Percentiles rank a stretch among this genome's conserved stretches.
phyloP scores from a whole-genome alignment of 2,329 filamentous ascomycete genomes.

The Drechmeria coniospora region DNA sequence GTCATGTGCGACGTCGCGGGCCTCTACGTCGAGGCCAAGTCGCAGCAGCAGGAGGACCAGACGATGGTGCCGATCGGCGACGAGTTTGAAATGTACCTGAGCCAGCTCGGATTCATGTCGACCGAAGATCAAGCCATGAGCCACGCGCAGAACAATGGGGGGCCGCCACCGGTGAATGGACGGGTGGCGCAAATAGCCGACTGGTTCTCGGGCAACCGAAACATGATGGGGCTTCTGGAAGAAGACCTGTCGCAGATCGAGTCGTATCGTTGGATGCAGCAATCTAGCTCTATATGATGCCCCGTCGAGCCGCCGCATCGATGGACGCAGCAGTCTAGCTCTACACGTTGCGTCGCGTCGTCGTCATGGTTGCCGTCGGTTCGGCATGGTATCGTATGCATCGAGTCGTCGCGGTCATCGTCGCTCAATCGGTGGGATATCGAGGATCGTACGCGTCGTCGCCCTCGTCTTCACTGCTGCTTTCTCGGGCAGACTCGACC shows the following conservation, averaged over 20 bases:
- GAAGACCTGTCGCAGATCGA: constrained; percentile 38
- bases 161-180: constrained; percentile 10
- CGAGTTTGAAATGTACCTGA: constrained; percentile 50
- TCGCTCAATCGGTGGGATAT: constrained; percentile 36
- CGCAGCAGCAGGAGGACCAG: constrained; percentile 28
- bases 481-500: constrained; percentile 25
- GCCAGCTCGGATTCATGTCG: constrained; percentile 45
- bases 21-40: constrained; percentile 46
- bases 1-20: constrained; percentile 46
- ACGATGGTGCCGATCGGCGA: constrained; percentile 34
- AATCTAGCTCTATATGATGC: constrained; percentile 1
- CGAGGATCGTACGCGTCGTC: constrained; percentile 53
- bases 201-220: constrained; percentile 51
- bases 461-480: constrained; percentile 54
- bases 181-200: constrained; percentile 38
- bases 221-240: constrained; percentile 50
- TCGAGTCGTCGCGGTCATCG: too few species aligned
- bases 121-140: constrained; percentile 15
- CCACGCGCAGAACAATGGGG: constrained; percentile 8
- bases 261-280: constrained; percentile 18
- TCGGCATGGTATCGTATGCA: too few species aligned
- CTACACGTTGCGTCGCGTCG: too few species aligned
- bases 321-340: background rate
- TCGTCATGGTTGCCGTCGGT: too few species aligned
- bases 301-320: background rate